Evolutionary conservation across 805 yeast genomes (phyloP).

Genomic region (Kodamaea sagamina): DNA sequence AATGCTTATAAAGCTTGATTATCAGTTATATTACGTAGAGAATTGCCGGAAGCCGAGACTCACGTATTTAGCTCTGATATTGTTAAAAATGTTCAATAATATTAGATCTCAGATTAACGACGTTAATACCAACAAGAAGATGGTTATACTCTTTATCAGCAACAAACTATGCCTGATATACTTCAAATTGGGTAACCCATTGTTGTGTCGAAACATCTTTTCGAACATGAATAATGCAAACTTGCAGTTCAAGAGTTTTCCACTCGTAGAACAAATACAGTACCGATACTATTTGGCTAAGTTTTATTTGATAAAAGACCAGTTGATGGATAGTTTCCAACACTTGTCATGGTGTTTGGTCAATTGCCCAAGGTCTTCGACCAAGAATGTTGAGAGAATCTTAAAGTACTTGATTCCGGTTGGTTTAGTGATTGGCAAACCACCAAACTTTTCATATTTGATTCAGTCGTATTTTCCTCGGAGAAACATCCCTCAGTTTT

Average conservation of each 20-base stretch:
- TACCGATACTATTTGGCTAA: constrained; percentile 57
- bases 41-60: constrained; percentile 45
- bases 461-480: constrained; percentile 16
- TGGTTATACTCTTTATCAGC: constrained; percentile 55
- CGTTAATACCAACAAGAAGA: constrained; percentile 43
- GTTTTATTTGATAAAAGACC: constrained; percentile 55
- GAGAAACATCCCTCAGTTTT: constrained; percentile 22
- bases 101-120: constrained; percentile 51
- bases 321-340: constrained; percentile 45
- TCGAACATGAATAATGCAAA: constrained; percentile 58
- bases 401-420: constrained; percentile 54
- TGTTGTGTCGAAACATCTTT: constrained; percentile 61
- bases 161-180: constrained; percentile 56
- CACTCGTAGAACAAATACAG: constrained; percentile 47
- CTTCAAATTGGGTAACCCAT: constrained; percentile 54
- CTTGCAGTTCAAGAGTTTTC: constrained; percentile 43
- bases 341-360: constrained; percentile 59
- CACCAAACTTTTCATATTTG: constrained; percentile 38
- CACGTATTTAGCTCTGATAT: constrained; percentile 52
- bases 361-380: constrained; percentile 34
- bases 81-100: constrained; percentile 61
- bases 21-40: constrained; percentile 44
- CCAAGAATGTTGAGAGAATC: constrained; percentile 42
- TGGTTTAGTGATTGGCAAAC: constrained; percentile 54
- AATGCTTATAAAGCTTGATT: constrained; percentile 42